Percentiles rank a stretch among this genome's conserved stretches.
Conservation (phyloP, 2,329 filamentous ascomycete species). For the Bisporella sp. region DNA sequence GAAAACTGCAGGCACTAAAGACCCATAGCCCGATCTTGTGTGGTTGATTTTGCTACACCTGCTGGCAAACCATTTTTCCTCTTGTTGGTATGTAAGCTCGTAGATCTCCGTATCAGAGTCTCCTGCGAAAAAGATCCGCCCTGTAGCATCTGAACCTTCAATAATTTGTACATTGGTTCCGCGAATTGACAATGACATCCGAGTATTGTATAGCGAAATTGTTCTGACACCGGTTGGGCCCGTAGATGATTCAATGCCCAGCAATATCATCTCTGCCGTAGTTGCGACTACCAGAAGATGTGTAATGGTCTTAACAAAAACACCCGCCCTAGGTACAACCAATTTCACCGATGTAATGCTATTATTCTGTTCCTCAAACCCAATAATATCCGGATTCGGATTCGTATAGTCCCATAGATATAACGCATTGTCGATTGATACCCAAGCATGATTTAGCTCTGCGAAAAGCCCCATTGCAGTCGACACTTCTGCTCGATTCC, state of each 20-base stretch:
- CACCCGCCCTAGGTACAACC: conserved; percentile 74
- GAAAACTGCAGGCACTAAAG: conserved; percentile 52
- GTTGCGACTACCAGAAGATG: conserved; percentile 88
- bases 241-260: conserved; percentile 70
- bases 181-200: conserved; percentile 71
- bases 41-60: conserved; percentile 86
- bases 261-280: conserved; percentile 71
- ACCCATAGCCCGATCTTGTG: conserved; percentile 65
- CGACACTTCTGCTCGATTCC: conserved; percentile 77
- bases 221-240: conserved; percentile 63
- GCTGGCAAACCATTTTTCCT: conserved; percentile 93
- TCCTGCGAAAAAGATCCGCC: conserved; percentile 90
- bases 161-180: conserved; percentile 74
- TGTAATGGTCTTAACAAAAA: conserved; percentile 81
- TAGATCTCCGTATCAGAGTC: conserved; percentile 78
- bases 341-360: conserved; percentile 89
- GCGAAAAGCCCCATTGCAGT: conserved; percentile 96
- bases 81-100: conserved; percentile 92
- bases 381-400: conserved; percentile 83
- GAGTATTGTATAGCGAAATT: conserved; percentile 80
- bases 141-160: conserved; percentile 67
- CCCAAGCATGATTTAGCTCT: conserved; percentile 91
- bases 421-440: conserved; percentile 88
- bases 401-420: conserved; percentile 98
- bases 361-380: conserved; percentile 82